These are phyloP conservation scores for Uncinocarpus reesii DNA, from an alignment of 2,329 filamentous ascomycete genomes.

Conservation along the genomic window DNA sequence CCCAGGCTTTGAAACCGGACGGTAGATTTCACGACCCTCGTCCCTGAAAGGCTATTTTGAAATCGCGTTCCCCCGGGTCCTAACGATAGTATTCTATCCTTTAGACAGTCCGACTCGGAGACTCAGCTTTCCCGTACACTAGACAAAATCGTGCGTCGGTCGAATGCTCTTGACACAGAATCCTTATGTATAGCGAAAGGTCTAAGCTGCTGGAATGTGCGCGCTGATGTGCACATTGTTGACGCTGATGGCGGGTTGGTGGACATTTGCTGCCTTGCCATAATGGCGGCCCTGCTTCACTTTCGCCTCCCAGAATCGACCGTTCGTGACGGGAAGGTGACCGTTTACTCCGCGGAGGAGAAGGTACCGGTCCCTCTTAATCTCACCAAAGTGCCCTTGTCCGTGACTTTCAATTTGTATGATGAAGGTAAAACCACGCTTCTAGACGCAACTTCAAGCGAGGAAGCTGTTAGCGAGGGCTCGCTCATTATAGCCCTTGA, in stretches of 20 bases:
- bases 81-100: constrained; percentile 6
- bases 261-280: constrained; percentile 74
- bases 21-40: too few relatives aligned
- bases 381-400: constrained; percentile 85
- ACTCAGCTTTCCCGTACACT: constrained; percentile 76
- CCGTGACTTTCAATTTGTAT: constrained; percentile 81
- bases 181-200: constrained; percentile 88
- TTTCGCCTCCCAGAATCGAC: constrained; percentile 84
- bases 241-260: constrained; percentile 84
- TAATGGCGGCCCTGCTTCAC: constrained; percentile 79
- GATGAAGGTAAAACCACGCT: constrained; percentile 37
- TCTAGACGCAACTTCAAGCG: constrained; percentile 38
- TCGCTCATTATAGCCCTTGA: constrained; percentile 74
- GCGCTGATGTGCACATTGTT: constrained; percentile 84
- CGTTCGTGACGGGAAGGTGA: constrained; percentile 73
- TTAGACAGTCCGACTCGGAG: constrained; percentile 68
- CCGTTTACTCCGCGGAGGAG: constrained; percentile 73
- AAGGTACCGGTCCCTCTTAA: constrained; percentile 81
- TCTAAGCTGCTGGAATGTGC: constrained; percentile 80
- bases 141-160: constrained; percentile 88
- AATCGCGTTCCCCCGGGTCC: neutral
- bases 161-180: constrained; percentile 86
- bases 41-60: too few relatives aligned
- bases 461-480: constrained; percentile 51
- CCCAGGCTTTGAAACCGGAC: constrained; percentile 76